Evolutionary conservation across 2,329 filamentous ascomycete genomes (phyloP).

Genomic region (Aspergillus piperis): DNA sequence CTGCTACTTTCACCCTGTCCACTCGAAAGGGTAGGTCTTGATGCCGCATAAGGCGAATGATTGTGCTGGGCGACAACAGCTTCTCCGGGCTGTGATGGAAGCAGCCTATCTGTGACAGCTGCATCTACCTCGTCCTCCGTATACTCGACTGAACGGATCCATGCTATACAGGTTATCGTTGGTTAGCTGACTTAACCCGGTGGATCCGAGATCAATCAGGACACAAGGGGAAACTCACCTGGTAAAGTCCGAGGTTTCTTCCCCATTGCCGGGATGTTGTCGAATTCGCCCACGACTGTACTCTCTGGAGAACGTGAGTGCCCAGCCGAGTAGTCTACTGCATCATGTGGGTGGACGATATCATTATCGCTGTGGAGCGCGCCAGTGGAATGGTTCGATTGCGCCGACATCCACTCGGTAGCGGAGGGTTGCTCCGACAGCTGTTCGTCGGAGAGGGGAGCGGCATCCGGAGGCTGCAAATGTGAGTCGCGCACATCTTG

Average conservation of each 20-base stretch:
- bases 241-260: conserved; percentile 39
- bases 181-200: conserved; percentile 5
- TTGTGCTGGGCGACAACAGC: conserved; percentile 52
- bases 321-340: conserved; percentile 23
- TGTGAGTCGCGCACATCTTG: conserved; percentile 31
- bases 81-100: conserved; percentile 40
- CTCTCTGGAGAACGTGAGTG: conserved; percentile 22
- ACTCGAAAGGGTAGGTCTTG: conserved; percentile 22
- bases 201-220: background rate
- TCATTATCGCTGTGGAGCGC: conserved; percentile 25
- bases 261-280: conserved; percentile 12
- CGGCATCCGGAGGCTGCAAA: conserved; percentile 23
- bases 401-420: conserved; percentile 17
- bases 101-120: conserved; percentile 33
- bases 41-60: conserved; percentile 39
- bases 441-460: conserved; percentile 24
- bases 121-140: conserved; percentile 41
- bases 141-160: conserved; percentile 46
- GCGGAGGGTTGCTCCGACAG: conserved; percentile 24
- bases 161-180: conserved; percentile 32
- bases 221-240: conserved; percentile 28
- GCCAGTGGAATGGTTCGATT: conserved; percentile 12
- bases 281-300: conserved; percentile 18
- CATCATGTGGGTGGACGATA: conserved; percentile 18
- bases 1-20: conserved; percentile 12